phyloP scores from a whole-genome alignment of 192 early-diverging fungal genomes.

The Mortierella hygrophila region DNA sequence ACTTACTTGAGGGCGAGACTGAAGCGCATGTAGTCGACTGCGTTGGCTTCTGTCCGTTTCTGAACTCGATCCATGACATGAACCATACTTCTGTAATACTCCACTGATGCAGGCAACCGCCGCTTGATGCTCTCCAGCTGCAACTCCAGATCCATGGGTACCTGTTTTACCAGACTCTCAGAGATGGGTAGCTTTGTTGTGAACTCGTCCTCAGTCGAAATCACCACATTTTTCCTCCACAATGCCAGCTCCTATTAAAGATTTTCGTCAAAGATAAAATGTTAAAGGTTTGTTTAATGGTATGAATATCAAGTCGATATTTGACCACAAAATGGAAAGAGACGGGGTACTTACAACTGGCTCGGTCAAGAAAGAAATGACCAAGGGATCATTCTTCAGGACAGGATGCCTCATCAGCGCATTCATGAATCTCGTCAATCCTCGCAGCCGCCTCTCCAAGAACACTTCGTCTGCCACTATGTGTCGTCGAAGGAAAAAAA shows the following conservation, averaged over 20 bases:
- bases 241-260: slow-evolving; percentile 65
- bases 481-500: slow-evolving; percentile 7
- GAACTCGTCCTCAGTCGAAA: slow-evolving; percentile 70
- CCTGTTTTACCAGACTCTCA: slow-evolving; percentile 25
- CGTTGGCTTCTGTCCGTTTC: slow-evolving; percentile 69
- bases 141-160: slow-evolving; percentile 63
- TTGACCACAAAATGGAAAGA: background rate
- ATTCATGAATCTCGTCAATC: slow-evolving; percentile 77
- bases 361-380: slow-evolving; percentile 76
- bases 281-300: background rate
- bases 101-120: slow-evolving; percentile 58
- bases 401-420: slow-evolving; percentile 82
- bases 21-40: slow-evolving; percentile 70
- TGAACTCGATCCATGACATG: slow-evolving; percentile 73
- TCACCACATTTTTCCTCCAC: slow-evolving; percentile 67
- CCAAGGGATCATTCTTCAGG: slow-evolving; percentile 67
- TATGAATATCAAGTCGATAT: background rate
- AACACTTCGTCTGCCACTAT: slow-evolving; percentile 71
- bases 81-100: slow-evolving; percentile 69
- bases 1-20: slow-evolving; percentile 68
- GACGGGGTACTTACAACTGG: slow-evolving; percentile 59
- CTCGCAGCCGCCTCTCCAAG: slow-evolving; percentile 77
- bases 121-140: slow-evolving; percentile 59
- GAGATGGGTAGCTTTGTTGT: slow-evolving; percentile 25
- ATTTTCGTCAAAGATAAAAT: no score